Conservation (phyloP, 2,329 filamentous ascomycete species). For the Cercospora beticola region DNA sequence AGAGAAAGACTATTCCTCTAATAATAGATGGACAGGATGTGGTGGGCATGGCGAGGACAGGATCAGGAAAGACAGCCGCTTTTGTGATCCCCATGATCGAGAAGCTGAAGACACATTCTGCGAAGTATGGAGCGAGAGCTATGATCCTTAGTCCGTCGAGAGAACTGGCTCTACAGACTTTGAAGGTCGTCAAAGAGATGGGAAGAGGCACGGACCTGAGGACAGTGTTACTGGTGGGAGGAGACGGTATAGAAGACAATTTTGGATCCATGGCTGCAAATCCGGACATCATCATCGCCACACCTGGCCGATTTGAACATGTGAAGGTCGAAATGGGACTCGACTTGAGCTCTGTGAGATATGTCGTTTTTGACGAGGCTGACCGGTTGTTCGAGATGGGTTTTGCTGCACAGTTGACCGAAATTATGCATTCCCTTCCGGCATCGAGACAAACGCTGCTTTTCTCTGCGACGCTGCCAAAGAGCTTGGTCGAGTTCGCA, state of each 20-base stretch:
- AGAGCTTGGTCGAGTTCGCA: slow-evolving; percentile 93
- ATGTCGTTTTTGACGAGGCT: slow-evolving; percentile 96
- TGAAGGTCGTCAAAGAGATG: slow-evolving; percentile 96
- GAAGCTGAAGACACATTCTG: slow-evolving; percentile 82
- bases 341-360: slow-evolving; percentile 85
- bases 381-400: slow-evolving; percentile 98
- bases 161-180: slow-evolving; percentile 89
- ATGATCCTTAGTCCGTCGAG: slow-evolving; percentile 88
- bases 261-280: slow-evolving; percentile 91
- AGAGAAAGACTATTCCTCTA: slow-evolving; percentile 92
- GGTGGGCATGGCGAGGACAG: slow-evolving; percentile 99
- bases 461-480: slow-evolving; percentile 92
- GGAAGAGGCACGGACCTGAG: slow-evolving; percentile 86
- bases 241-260: slow-evolving; percentile 93
- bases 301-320: slow-evolving; percentile 92
- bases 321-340: slow-evolving; percentile 95
- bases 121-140: slow-evolving; percentile 79
- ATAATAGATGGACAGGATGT: slow-evolving; percentile 89
- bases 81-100: slow-evolving; percentile 99
- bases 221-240: slow-evolving; percentile 86
- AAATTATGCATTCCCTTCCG: slow-evolving; percentile 88
- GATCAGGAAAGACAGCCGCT: slow-evolving; percentile 95
- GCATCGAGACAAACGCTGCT: slow-evolving; percentile 82
- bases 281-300: slow-evolving; percentile 95
- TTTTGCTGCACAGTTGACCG: slow-evolving; percentile 86